Evolutionary conservation across 2,329 filamentous ascomycete species (phyloP).

Genomic region (Hymenoscyphus fructigenus): DNA sequence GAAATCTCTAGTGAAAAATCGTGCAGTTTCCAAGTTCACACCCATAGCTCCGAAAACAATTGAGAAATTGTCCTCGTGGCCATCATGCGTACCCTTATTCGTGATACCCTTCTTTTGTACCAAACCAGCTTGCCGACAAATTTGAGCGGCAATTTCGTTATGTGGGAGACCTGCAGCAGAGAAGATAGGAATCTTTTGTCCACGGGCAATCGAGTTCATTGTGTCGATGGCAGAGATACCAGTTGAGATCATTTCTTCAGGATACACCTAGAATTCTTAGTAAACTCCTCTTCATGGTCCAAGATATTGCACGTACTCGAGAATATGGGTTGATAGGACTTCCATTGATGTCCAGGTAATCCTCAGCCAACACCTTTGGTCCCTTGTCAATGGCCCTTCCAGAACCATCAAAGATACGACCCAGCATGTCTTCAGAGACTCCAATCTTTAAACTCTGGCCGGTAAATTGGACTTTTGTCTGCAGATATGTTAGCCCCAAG

Average conservation of each 20-base stretch:
- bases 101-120: conserved; percentile 74
- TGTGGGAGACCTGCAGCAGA: conserved; percentile 96
- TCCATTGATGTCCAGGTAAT: conserved; percentile 98
- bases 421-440: conserved; percentile 99
- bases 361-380: conserved; percentile 94
- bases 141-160: conserved; percentile 99
- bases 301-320: conserved; percentile 60
- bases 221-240: conserved; percentile 99
- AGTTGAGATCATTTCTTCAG: conserved; percentile 99
- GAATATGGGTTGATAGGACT: conserved; percentile 98
- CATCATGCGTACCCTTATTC: conserved; percentile 94
- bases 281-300: not conserved
- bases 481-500: conserved; percentile 24
- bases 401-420: conserved; percentile 97
- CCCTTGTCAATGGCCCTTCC: conserved; percentile 98
- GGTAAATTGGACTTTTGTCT: conserved; percentile 97
- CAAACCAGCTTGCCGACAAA: conserved; percentile 93
- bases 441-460: conserved; percentile 97
- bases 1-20: conserved; percentile 98
- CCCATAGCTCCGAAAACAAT: conserved; percentile 99
- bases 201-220: conserved; percentile 97
- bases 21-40: conserved; percentile 98
- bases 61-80: conserved; percentile 98
- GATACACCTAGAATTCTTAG: conserved; percentile 69
- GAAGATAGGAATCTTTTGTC: conserved; percentile 99